Conservation (phyloP, 2,329 filamentous ascomycete species). For the Metarhizium guizhouense region DNA sequence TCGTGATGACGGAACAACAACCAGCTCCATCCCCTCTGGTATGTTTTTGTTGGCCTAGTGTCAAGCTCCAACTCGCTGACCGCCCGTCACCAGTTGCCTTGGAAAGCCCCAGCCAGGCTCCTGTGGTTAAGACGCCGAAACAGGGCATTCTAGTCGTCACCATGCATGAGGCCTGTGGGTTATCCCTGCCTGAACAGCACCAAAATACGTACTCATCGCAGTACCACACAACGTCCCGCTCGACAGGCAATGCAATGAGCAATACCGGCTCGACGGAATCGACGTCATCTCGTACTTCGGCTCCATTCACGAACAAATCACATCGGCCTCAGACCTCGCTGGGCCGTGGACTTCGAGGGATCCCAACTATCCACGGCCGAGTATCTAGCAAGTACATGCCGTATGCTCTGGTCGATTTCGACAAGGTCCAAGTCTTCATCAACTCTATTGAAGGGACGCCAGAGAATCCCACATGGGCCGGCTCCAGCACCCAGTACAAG, state of each 20-base stretch:
- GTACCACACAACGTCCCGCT: constrained; percentile 68
- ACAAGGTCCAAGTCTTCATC: constrained; percentile 97
- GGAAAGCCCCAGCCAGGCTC: constrained; percentile 50
- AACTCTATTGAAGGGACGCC: constrained; percentile 92
- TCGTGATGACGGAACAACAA: too few species aligned
- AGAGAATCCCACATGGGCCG: constrained; percentile 91
- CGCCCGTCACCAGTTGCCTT: too few species aligned
- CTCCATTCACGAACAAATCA: too few species aligned
- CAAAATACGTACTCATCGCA: constrained; percentile 65
- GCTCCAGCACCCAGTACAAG: constrained; percentile 98
- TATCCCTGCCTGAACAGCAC: constrained; percentile 82
- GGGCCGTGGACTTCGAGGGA: too few species aligned
- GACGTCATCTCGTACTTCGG: too few species aligned
- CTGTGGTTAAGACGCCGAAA: constrained; percentile 61
- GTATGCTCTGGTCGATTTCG: constrained; percentile 93
- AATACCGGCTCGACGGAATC: too few species aligned
- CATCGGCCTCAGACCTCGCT: too few species aligned
- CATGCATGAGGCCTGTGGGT: constrained; percentile 83
- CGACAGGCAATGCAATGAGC: constrained; percentile 21
- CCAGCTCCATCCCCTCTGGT: too few species aligned
- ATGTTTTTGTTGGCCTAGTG: too few species aligned
- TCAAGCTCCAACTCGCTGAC: too few species aligned
- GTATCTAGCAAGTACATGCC: constrained; percentile 95
- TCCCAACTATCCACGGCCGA: constrained; percentile 29
- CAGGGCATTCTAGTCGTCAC: constrained; percentile 92